Conservation (phyloP, 139 green algal genomes). For the Mesotaenium endlicherianum region DNA sequence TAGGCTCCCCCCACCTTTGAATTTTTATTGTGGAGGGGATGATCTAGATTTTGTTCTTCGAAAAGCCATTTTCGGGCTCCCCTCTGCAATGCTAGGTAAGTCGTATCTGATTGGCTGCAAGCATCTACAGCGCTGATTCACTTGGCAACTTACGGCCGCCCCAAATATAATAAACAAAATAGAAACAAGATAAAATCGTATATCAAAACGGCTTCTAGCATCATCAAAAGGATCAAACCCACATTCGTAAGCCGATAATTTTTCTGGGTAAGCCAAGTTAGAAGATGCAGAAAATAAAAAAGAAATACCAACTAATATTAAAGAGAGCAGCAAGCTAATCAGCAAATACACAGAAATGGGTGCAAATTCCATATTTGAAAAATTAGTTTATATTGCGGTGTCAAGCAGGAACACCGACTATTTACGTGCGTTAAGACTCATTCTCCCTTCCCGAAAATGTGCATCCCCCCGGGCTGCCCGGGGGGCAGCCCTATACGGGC, state of each 20-base stretch:
- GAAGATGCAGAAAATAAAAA: background rate
- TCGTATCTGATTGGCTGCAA: no score
- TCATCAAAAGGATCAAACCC: slow-evolving; percentile 24
- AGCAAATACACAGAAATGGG: slow-evolving; percentile 9
- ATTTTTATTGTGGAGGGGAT: no score
- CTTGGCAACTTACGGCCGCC: slow-evolving; percentile 2
- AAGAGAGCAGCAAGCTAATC: slow-evolving; percentile 5
- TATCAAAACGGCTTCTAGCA: slow-evolving; percentile 32
- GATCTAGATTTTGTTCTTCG: no score
- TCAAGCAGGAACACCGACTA: no score
- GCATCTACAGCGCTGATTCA: background rate
- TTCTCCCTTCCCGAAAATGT: no score
- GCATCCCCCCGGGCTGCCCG: no score
- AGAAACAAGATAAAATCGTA: slow-evolving; percentile 24
- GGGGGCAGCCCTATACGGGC: no score
- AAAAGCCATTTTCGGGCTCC: no score
- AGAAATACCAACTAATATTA: slow-evolving; percentile 12
- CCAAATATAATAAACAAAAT: slow-evolving; percentile 39
- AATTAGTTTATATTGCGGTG: background rate
- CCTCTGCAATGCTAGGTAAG: no score
- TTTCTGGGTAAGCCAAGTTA: background rate
- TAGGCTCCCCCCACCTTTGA: no score
- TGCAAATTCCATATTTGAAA: slow-evolving; percentile 11
- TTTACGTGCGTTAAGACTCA: no score
- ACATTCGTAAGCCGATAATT: slow-evolving; percentile 24